These are phyloP conservation scores for Alopecurus myosuroides DNA, from an alignment of 176 grass and related monocot species.

Conservation along the genomic window DNA sequence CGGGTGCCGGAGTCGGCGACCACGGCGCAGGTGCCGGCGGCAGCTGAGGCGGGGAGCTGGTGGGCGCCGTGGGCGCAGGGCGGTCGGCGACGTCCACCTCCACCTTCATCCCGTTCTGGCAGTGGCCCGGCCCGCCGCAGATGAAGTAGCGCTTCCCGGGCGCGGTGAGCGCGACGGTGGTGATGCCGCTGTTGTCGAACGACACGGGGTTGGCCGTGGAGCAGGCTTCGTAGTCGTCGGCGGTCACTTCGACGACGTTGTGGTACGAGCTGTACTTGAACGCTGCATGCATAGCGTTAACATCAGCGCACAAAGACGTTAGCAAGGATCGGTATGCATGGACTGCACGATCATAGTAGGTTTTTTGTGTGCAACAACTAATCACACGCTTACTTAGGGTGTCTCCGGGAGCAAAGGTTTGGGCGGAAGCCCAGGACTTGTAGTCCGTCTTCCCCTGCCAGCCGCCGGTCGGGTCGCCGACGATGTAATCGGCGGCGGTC, in stretches of 20 bases:
- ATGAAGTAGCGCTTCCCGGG: conserved; percentile 76
- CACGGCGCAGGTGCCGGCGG: no score
- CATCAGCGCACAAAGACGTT: no score
- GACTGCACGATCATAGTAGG: neutral
- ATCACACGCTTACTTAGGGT: conserved; percentile 44
- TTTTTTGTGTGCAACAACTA: no score
- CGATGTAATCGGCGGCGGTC: conserved; percentile 28
- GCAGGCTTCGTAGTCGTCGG: conserved; percentile 44
- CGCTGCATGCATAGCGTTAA: no score
- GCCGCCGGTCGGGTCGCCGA: conserved; percentile 50
- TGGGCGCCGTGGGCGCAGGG: conserved; percentile 23
- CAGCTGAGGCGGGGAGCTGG: conserved; percentile 11
- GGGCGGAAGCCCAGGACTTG: conserved; percentile 37
- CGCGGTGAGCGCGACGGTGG: conserved; percentile 42
- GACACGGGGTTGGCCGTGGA: conserved; percentile 35
- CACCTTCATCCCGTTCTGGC: conserved; percentile 74
- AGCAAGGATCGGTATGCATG: neutral
- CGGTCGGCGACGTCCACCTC: conserved; percentile 42
- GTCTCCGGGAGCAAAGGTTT: conserved; percentile 50
- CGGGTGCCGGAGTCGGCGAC: no score
- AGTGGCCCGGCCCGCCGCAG: conserved; percentile 60
- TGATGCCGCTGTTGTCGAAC: conserved; percentile 50
- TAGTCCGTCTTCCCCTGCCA: conserved; percentile 68
- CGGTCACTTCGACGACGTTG: conserved; percentile 60
- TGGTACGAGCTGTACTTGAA: conserved; percentile 54